Evolutionary conservation across 768 basidiomycete genomes (phyloP).

Genomic region (Lactarius tabidus): DNA sequence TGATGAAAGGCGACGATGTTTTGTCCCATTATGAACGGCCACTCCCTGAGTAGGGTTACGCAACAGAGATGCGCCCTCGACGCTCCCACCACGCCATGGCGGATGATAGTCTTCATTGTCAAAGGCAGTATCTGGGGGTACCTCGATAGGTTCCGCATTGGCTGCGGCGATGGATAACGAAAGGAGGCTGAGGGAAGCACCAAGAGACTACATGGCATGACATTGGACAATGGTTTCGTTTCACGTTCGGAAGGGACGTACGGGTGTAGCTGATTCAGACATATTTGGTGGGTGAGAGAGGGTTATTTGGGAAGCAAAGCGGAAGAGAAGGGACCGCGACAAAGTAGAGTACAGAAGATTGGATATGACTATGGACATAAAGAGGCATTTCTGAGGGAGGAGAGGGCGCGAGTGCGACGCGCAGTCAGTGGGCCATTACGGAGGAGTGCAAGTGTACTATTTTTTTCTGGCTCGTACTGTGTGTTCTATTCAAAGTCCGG

Average conservation of each 20-base stretch:
- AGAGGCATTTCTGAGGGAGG: conserved; percentile 21
- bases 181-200: conserved; percentile 46
- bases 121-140: conserved; percentile 26
- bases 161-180: conserved; percentile 65
- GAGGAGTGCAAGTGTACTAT: conserved; percentile 4
- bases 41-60: conserved; percentile 26
- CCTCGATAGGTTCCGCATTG: conserved; percentile 45
- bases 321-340: neutral
- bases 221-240: neutral
- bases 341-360: conserved; percentile 19
- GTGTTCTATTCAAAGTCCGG: conserved; percentile 24
- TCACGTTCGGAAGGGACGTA: conserved; percentile 5
- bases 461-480: neutral
- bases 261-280: conserved; percentile 17
- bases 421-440: conserved; percentile 22
- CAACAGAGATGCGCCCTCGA: conserved; percentile 15
- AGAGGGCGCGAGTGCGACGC: conserved; percentile 6
- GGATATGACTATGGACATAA: conserved; percentile 20
- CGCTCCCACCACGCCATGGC: conserved; percentile 11
- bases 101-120: conserved; percentile 25
- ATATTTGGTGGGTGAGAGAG: conserved; percentile 3
- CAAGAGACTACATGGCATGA: conserved; percentile 3
- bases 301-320: neutral
- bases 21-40: conserved; percentile 31
- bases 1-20: conserved; percentile 70